Conservation (phyloP, 139 green algal genomes). For the Picochlorum costavermella region DNA sequence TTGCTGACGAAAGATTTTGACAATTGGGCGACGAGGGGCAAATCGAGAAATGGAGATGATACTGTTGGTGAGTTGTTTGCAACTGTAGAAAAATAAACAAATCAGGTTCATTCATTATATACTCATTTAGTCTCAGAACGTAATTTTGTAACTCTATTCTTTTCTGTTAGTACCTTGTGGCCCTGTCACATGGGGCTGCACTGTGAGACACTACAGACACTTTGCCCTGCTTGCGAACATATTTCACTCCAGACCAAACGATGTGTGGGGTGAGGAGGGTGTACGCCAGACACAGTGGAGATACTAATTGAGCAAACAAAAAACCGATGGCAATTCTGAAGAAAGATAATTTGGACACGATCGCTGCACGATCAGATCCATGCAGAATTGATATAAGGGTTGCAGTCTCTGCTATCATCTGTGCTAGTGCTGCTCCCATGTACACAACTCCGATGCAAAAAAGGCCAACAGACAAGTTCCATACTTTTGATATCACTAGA, state of each 20-base stretch:
- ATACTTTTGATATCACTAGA: not conserved
- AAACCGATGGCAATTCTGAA: conserved; percentile 13
- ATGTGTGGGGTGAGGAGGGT: conserved; percentile 28
- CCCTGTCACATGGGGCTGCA: not conserved
- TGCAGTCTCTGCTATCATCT: conserved; percentile 32
- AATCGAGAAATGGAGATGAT: conserved; percentile 7
- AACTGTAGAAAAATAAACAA: not conserved
- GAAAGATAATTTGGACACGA: not conserved
- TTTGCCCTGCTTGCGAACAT: conserved; percentile 28
- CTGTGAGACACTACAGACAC: conserved; percentile 9
- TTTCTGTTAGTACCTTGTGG: not conserved
- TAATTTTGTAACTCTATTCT: not conserved
- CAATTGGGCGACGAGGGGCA: conserved; percentile 9
- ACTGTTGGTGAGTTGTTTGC: conserved; percentile 1
- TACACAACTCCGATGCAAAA: conserved; percentile 7
- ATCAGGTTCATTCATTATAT: not conserved
- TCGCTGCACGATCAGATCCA: not conserved
- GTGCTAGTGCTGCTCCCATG: conserved; percentile 14
- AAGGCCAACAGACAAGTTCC: not conserved
- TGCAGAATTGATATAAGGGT: not conserved
- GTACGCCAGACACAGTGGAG: conserved; percentile 38
- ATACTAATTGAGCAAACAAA: conserved; percentile 23
- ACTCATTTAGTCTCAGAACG: not conserved
- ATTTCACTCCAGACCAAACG: conserved; percentile 38
- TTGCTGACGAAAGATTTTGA: conserved; percentile 23